These are phyloP conservation scores for Cyanidium caldarium DNA, from an alignment of 23 red algal genomes.

Conservation along the genomic window DNA sequence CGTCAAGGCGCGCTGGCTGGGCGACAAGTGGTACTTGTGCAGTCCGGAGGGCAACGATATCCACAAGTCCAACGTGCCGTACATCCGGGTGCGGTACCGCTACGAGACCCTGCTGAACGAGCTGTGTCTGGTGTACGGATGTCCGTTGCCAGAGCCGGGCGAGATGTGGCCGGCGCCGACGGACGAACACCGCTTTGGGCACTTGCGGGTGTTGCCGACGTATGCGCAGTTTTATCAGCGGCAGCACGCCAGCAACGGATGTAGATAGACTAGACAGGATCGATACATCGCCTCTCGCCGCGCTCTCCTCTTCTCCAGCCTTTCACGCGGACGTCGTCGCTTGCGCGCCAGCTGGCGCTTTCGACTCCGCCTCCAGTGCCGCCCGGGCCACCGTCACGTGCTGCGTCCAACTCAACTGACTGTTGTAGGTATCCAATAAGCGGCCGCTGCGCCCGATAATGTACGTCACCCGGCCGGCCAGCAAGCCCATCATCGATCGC, in stretches of 20 bases:
- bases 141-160: neutral
- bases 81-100: constrained; percentile 54
- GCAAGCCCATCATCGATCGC: constrained; percentile 30
- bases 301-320: too few species aligned
- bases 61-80: constrained; percentile 62
- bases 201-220: neutral
- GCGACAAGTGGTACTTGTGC: constrained; percentile 27
- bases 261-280: too few species aligned
- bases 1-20: constrained; percentile 67
- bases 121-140: constrained; percentile 31
- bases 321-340: too few species aligned
- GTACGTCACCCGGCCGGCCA: constrained; percentile 72
- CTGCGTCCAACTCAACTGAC: neutral
- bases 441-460: constrained; percentile 26
- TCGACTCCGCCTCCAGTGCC: neutral
- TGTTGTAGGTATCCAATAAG: neutral
- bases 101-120: constrained; percentile 67
- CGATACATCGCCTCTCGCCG: too few species aligned
- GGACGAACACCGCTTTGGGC: too few species aligned
- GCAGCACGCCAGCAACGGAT: too few species aligned
- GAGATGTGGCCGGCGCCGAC: neutral
- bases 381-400: neutral
- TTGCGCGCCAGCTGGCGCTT: too few species aligned
- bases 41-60: constrained; percentile 57
- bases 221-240: neutral